These are phyloP conservation scores for Trichosporon ovoides DNA, from an alignment of 1,284 basidiomycete genomes.

Conservation along the genomic window DNA sequence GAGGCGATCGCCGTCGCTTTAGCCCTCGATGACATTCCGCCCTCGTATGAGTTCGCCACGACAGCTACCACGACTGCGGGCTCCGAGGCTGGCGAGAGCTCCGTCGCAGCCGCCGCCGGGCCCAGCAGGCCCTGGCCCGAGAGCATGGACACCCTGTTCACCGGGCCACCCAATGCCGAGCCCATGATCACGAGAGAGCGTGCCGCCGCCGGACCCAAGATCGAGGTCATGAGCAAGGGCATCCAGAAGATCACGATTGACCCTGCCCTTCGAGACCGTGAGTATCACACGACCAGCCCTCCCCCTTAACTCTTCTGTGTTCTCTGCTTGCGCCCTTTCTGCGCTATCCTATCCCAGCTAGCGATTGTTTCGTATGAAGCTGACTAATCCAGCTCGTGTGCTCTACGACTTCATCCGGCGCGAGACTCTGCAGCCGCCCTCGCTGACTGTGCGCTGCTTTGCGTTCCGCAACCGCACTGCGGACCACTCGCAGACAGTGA, in stretches of 20 bases:
- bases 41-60: conserved; percentile 31
- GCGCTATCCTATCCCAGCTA: background rate
- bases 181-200: conserved; percentile 20
- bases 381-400: conserved; percentile 23
- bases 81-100: conserved; percentile 2
- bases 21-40: conserved; percentile 26
- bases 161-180: conserved; percentile 32
- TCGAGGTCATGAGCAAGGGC: conserved; percentile 12
- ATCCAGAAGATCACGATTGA: conserved; percentile 18
- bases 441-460: conserved; percentile 26
- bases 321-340: no score
- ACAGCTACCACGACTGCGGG: background rate
- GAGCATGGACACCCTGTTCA: conserved; percentile 27
- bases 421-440: conserved; percentile 26
- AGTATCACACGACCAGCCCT: conserved; percentile 7
- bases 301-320: no score
- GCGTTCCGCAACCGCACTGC: conserved; percentile 26
- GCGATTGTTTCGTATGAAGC: background rate
- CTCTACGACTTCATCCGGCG: conserved; percentile 40
- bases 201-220: conserved; percentile 12
- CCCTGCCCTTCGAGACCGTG: conserved; percentile 27
- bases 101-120: background rate
- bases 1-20: conserved; percentile 9
- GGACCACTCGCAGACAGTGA: conserved; percentile 20
- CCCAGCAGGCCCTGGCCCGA: conserved; percentile 17